Evolutionary conservation across 140 eudicot genomes (phyloP).

Genomic region (Bidens hawaiensis): DNA sequence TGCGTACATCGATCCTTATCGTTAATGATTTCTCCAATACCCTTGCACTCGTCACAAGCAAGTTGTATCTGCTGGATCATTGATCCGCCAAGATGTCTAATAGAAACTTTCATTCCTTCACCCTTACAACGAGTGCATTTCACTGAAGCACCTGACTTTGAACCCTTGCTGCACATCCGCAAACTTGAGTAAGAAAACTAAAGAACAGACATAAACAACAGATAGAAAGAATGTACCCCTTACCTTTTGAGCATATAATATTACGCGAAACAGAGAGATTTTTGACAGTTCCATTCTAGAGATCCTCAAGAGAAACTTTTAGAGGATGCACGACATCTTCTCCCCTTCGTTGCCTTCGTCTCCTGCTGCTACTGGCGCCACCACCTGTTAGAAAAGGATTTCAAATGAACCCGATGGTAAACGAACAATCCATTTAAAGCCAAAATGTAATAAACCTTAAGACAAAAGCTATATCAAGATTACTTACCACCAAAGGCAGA

Average conservation of each 20-base stretch:
- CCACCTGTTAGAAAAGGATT: conserved; percentile 92
- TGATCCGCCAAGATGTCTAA: conserved; percentile 83
- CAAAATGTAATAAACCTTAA: no score
- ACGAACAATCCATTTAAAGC: no score
- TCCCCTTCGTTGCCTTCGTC: conserved; percentile 80
- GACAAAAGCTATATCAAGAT: no score
- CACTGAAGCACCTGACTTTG: conserved; percentile 89
- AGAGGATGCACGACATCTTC: conserved; percentile 88
- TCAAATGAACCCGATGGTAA: no score
- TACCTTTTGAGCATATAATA: conserved; percentile 69
- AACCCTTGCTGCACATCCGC: conserved; percentile 57
- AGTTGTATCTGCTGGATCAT: conserved; percentile 99
- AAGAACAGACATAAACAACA: background rate
- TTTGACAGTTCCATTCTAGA: conserved; percentile 63
- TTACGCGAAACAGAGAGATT: conserved; percentile 83
- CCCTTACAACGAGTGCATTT: conserved; percentile 84
- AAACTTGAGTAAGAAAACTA: background rate
- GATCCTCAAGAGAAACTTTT: conserved; percentile 85
- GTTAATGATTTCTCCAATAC: no score
- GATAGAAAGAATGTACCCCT: conserved; percentile 44
- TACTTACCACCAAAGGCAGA: conserved; percentile 84
- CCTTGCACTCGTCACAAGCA: conserved; percentile 67
- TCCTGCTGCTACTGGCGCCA: conserved; percentile 78
- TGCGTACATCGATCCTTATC: no score
- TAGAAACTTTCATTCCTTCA: conserved; percentile 76